These are phyloP conservation scores for Xylaria sp. DNA, from an alignment of 2,329 filamentous ascomycete species.

Conservation along the genomic window DNA sequence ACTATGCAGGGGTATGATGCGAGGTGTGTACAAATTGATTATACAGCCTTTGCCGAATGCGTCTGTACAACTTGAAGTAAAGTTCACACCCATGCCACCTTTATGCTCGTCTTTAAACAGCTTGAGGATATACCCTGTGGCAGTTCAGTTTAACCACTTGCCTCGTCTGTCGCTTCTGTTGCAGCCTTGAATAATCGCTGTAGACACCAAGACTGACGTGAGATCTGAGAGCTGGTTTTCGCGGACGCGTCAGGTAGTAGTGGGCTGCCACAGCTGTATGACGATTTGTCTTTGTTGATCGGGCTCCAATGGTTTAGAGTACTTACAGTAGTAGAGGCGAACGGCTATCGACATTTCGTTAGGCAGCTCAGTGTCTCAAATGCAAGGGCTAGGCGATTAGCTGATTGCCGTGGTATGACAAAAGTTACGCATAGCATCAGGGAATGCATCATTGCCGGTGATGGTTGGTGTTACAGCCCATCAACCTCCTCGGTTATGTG, in stretches of 20 bases:
- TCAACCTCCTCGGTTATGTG: no score
- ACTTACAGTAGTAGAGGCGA: background rate
- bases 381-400: constrained; percentile 9
- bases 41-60: background rate
- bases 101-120: background rate
- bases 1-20: constrained; percentile 1
- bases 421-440: constrained; percentile 1
- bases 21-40: background rate
- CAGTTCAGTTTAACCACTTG: background rate
- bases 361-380: constrained; percentile 26
- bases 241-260: constrained; percentile 14
- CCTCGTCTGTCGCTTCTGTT: background rate
- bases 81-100: background rate
- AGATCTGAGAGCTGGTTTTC: constrained; percentile 1
- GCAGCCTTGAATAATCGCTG: background rate
- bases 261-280: no score
- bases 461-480: constrained; percentile 1
- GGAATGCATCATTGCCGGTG: constrained; percentile 19
- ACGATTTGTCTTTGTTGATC: no score
- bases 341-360: constrained; percentile 25
- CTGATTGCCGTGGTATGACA: constrained; percentile 16
- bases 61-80: no score
- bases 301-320: background rate
- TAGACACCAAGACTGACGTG: background rate
- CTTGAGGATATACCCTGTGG: background rate